Conservation (phyloP, 371 early-diverging fungal genomes). For the Lichtheimia ornata region DNA sequence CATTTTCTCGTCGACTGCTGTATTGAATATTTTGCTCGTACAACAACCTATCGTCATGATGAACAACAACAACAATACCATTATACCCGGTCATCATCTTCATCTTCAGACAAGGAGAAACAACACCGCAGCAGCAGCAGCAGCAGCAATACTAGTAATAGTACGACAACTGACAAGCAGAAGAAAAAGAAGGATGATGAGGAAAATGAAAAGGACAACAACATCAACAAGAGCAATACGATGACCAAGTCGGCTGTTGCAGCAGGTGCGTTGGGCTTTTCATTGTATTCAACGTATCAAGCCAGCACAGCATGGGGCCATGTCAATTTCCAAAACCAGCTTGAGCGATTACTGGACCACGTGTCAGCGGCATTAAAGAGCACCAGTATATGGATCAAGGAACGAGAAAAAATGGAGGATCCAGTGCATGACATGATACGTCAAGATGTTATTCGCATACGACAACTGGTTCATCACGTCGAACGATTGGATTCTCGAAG, state of each 20-base stretch:
- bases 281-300: slow-evolving; percentile 58
- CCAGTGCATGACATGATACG: slow-evolving; percentile 43
- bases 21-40: slow-evolving; percentile 2
- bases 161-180: slow-evolving; percentile 13
- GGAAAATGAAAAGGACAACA: slow-evolving; percentile 10
- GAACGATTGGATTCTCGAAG: slow-evolving; percentile 50
- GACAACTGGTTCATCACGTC: slow-evolving; percentile 37
- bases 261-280: slow-evolving; percentile 45
- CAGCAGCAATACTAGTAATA: slow-evolving; percentile 1
- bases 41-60: neutral
- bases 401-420: slow-evolving; percentile 43
- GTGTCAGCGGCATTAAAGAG: slow-evolving; percentile 46
- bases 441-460: slow-evolving; percentile 41
- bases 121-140: neutral
- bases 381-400: slow-evolving; percentile 56
- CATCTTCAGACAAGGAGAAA: neutral
- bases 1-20: slow-evolving; percentile 13
- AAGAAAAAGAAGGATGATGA: slow-evolving; percentile 14
- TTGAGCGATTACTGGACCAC: slow-evolving; percentile 17
- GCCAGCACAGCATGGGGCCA: slow-evolving; percentile 46
- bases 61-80: neutral
- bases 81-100: neutral
- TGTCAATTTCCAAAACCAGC: slow-evolving; percentile 17
- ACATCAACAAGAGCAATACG: slow-evolving; percentile 14
- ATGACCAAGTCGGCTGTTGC: slow-evolving; percentile 45